A percentile compares a stretch with the other conserved stretches of the same genome.
These are phyloP conservation scores for Stevia rebaudiana DNA, from an alignment of 140 eudicot genomes.

Conservation along the genomic window DNA sequence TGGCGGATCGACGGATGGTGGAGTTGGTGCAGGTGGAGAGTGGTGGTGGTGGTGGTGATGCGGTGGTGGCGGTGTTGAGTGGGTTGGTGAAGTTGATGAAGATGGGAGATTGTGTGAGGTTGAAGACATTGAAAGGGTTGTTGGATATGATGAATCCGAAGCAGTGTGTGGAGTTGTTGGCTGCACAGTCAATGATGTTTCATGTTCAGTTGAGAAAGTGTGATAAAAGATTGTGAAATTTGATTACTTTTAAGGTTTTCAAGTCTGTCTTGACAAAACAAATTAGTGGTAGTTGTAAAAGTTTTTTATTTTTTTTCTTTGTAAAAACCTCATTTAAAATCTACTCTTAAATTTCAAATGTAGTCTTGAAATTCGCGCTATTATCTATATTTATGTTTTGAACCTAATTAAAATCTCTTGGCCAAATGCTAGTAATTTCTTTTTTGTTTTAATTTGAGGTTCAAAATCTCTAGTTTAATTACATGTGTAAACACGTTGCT, in stretches of 20 bases:
- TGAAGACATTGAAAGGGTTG: constrained; percentile 66
- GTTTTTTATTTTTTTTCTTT: too few relatives aligned
- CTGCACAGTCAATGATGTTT: constrained; percentile 46
- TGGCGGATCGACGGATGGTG: constrained; percentile 54
- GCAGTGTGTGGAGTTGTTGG: constrained; percentile 64
- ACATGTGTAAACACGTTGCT: too few relatives aligned
- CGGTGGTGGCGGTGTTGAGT: constrained; percentile 23
- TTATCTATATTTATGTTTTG: too few relatives aligned
- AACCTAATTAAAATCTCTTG: too few relatives aligned
- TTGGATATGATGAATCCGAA: constrained; percentile 56
- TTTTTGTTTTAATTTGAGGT: too few relatives aligned
- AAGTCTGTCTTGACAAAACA: not conserved
- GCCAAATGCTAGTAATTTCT: too few relatives aligned
- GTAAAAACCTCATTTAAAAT: too few relatives aligned
- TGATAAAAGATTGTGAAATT: constrained; percentile 21
- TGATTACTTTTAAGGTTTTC: not conserved
- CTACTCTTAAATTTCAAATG: too few relatives aligned
- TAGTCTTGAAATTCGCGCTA: too few relatives aligned
- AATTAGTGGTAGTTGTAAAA: not conserved
- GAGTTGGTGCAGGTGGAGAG: constrained; percentile 37
- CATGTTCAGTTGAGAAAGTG: constrained; percentile 50
- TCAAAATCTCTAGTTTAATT: too few relatives aligned
- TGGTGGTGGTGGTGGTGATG: constrained; percentile 6
- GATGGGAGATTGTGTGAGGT: constrained; percentile 76
- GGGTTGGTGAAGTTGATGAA: constrained; percentile 74